Evolutionary conservation across 805 yeast species (phyloP), one percentile per base, ranked within the genome.

Genomic region (Cyberlindnera lachancei): DNA sequence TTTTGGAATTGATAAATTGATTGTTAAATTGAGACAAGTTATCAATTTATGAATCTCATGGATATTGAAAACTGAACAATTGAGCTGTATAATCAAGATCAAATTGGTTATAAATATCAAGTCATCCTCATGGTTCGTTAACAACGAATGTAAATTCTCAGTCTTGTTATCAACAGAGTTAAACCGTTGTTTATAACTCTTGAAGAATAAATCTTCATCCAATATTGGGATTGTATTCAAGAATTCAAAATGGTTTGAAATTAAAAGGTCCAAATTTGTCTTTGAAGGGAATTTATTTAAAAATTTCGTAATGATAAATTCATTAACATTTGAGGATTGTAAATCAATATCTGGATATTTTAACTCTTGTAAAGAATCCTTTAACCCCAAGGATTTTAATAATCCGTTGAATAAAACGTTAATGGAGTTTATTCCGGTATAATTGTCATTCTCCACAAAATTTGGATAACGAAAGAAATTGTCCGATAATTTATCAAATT

Each of bases 81-180:
- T 50, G 19, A 51, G 35, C 24, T 51, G 55, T 18, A 50, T 48
- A 10, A 51, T 46, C 3, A 73, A 58, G 59, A 76, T 69, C 37
- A 76, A 61, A 3, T 30, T 33, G 9, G 37, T 21, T 5, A 42
- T 36, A 18, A 42, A 42, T 9, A 37, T 33, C 21, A 41, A 15
- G 24, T 36, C 29, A 12, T 42, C 71, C 66, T 52, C 68, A 10
- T 27, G 31, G 10, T 19, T 10, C 21, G 7, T 19, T 23, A 41
- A 23, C 16, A 42, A n/a, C 2, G 24, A 18, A 7, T 9, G 11
- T 27, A 45, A 29, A 27, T 40, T 43, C 34, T 37, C 43, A 15
- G 46, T 40, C 12, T 38, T 40, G 33, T 47, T 40, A 20, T 40
- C 44, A 21, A 40, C 34, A n/a, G 37, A 27, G 12, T 34, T 36